Evolutionary conservation across 2,329 filamentous ascomycete species (phyloP), one percentile per base, ranked within the genome.

Genomic region (Aspergillus fijiensis): DNA sequence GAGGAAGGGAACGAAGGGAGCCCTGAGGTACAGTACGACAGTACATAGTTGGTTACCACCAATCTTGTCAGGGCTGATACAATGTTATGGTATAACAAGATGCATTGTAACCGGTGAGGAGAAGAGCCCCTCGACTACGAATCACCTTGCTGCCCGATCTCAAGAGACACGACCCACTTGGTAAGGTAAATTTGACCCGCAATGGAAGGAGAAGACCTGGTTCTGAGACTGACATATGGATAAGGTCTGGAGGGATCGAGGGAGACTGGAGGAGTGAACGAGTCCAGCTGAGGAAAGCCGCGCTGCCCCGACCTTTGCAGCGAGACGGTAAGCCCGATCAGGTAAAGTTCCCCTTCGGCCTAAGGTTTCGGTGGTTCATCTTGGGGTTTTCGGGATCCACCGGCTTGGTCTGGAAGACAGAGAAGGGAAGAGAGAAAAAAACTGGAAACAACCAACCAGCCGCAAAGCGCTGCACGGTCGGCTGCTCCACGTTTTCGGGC

Each of bases 121-220:
- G 50, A 51, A 19, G 11, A 49, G 19, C 19, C 19, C 16, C 48
- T 21, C 23, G 50, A 11, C 51, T 35, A 59, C 59, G 56, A 61
- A 61, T 61, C 59, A 61, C 25, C 31, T 49, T 52, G 42, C 60
- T 62, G 60, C 60, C 60, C 58, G 57, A 62, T 55, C 54, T 60
- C 51, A 16, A 47, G 23, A 19, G 39, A 45, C 19, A 47, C 25
- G 60, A 47, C 35, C 57, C 60, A 58, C 55, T n/a, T 21, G 42
- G 33, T 55, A 50, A 51, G 57, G 42, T 39, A 51, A 45, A 1
- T 12, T 19, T 45, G 39, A 45, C 16, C 39, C 39, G 16, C 39
- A 19, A 45, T 45, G 39, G n/a, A 45, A 45, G 39, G 39, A 6
- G 16, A 19, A 45, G 39, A 45, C 39, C 39, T 45, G 39, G 25